Conservation (phyloP, 2,329 filamentous ascomycete species). For the Gaeumannomyces tritici region DNA sequence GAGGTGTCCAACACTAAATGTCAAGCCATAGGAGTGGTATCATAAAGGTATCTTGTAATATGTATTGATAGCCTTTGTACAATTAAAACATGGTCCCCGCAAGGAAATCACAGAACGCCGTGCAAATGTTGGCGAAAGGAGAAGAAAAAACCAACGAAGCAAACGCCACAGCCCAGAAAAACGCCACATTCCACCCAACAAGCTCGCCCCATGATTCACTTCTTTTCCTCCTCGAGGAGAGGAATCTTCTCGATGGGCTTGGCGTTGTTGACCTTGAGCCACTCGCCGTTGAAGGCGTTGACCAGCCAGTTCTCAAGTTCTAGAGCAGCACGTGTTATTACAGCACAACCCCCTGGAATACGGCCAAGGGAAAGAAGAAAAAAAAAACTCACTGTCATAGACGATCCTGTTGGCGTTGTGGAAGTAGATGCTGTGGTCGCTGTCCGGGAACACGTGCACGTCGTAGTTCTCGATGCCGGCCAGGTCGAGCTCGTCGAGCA, state of each 20-base stretch:
- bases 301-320: conserved; percentile 84
- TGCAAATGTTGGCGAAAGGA: not conserved
- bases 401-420: conserved; percentile 88
- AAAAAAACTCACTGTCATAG: conserved; percentile 68
- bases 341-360: not conserved
- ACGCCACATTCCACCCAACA: not conserved
- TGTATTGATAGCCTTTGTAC: too few relatives aligned
- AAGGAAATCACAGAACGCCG: not conserved
- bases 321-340: conserved; percentile 20
- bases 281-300: conserved; percentile 96
- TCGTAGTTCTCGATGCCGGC: conserved; percentile 86
- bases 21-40: too few relatives aligned
- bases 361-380: conserved; percentile 1
- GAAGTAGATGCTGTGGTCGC: conserved; percentile 89
- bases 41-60: too few relatives aligned
- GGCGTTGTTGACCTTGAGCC: conserved; percentile 52
- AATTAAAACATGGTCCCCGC: too few relatives aligned
- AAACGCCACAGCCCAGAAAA: not conserved
- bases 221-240: conserved; percentile 2
- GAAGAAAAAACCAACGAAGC: not conserved
- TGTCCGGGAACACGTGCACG: conserved; percentile 92
- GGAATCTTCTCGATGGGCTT: conserved; percentile 29
- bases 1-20: too few relatives aligned
- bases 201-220: not conserved
- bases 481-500: conserved; percentile 81